Percentiles rank a stretch among this genome's conserved stretches.
phyloP scores from a whole-genome alignment of 768 basidiomycete species.

The Leccinellum luteum region DNA sequence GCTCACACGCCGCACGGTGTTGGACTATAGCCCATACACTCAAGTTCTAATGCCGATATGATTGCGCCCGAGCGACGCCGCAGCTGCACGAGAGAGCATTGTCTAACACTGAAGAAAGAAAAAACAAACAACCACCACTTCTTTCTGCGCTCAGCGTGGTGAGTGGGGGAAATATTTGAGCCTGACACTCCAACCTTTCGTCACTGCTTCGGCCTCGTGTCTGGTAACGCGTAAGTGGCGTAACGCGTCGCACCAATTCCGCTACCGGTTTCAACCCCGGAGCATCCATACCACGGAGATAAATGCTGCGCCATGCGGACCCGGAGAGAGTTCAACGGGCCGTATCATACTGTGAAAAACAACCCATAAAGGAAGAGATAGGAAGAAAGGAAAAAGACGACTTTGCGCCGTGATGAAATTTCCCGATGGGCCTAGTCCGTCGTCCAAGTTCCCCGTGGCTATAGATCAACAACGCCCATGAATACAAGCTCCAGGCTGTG shows the following conservation, averaged over 20 bases:
- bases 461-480: not conserved
- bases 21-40: too few species aligned
- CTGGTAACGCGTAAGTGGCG: not conserved
- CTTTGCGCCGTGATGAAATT: not conserved
- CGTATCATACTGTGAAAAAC: not conserved
- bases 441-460: not conserved
- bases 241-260: not conserved
- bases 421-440: not conserved
- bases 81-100: not conserved
- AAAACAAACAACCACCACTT: not conserved
- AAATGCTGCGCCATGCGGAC: not conserved
- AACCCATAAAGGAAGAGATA: not conserved
- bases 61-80: not conserved
- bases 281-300: not conserved
- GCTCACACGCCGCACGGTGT: too few species aligned
- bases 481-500: not conserved
- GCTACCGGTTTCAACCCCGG: not conserved
- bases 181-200: not conserved
- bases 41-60: not conserved
- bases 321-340: not conserved
- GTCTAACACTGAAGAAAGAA: not conserved
- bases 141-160: not conserved
- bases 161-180: not conserved
- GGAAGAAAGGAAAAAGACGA: not conserved
- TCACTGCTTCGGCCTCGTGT: not conserved